Base-by-base conservation (phyloP, 805 yeast genomes). In the Priceomyces melissophilus region DNA sequence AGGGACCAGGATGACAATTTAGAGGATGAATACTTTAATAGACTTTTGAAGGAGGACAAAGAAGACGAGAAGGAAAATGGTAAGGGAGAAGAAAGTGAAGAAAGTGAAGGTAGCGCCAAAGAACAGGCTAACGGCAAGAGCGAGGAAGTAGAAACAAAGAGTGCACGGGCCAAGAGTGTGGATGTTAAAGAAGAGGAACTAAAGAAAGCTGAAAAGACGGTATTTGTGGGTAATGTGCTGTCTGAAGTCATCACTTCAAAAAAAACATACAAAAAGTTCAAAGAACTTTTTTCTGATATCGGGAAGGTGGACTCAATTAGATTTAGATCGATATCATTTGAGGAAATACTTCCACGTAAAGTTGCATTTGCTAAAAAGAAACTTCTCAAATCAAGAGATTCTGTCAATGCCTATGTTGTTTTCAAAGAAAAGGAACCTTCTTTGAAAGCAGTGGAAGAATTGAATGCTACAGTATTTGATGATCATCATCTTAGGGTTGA, bases 261-360 rank as follows among this genome's bases (percentile, higher is more conserved):
- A 58, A 61, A 69, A 30, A 61, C 69, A 10, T 78, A 78, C 55
- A 85, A 81, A 54, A 60, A 69, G 39, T 83, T 91, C 63, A 85
- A 86, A 60, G 70, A 69, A 46, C 63, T 76, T n/a, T 85, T 91
- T 50, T 55, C 61, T 26, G 57, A 67, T 30, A 59, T 55, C 40
- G 86, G 86, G 10, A 61, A 65, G 15, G 69, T 91, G 37, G 82
- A 79, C 36, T 85, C 96, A 10, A 73, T 89, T 38, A 76, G 99
- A 61, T 93, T 89, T 71, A 78, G 99, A 65, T 89, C 97, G 2
- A 84, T 93, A 49, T 87, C 96, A 2, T 87, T 90, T 48, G 81
- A 84, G 41, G 95, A 89, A 56, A 81, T 85, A 27, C 71, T 89
- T 37, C 98, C 98, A 40, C 78, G 97, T 59, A 91, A 89, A 57